Conservation (phyloP, 192 early-diverging fungal genomes). For the Backusella mclennaniae region DNA sequence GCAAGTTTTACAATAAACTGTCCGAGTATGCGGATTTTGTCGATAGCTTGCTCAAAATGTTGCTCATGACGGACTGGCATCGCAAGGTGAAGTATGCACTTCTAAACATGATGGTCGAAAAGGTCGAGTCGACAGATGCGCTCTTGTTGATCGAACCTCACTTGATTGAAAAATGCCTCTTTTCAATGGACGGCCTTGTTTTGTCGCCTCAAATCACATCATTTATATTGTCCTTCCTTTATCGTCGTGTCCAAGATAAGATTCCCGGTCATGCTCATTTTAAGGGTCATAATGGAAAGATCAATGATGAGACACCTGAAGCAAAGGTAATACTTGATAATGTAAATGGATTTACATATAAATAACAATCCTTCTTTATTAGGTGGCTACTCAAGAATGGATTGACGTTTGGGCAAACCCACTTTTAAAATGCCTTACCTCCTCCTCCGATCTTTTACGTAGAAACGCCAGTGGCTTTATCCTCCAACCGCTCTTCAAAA, state of each 20-base stretch:
- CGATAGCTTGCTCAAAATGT: slow-evolving; percentile 55
- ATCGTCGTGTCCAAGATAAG: slow-evolving; percentile 29
- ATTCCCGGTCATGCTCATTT: slow-evolving; percentile 15
- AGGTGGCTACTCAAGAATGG: slow-evolving; percentile 39
- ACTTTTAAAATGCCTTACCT: slow-evolving; percentile 50
- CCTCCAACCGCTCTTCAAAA: slow-evolving; percentile 52
- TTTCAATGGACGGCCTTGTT: slow-evolving; percentile 54
- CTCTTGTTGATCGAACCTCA: slow-evolving; percentile 61
- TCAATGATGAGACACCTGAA: neutral
- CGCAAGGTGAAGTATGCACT: slow-evolving; percentile 83
- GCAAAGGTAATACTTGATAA: slow-evolving; percentile 7
- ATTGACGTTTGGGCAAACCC: slow-evolving; percentile 57
- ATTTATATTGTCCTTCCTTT: slow-evolving; percentile 45
- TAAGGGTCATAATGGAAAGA: slow-evolving; percentile 15
- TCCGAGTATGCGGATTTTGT: slow-evolving; percentile 48
- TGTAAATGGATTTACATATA: neutral
- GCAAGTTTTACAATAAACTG: slow-evolving; percentile 16
- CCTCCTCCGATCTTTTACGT: slow-evolving; percentile 47
- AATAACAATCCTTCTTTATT: neutral
- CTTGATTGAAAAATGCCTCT: slow-evolving; percentile 58
- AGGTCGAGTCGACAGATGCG: slow-evolving; percentile 45
- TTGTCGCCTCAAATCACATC: slow-evolving; percentile 48
- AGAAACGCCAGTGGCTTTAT: slow-evolving; percentile 58
- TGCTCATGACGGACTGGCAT: slow-evolving; percentile 77
- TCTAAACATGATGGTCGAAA: slow-evolving; percentile 58